A percentile compares a stretch with the other conserved stretches of the same genome.
phyloP scores from a whole-genome alignment of 2,329 filamentous ascomycete species.

The Blastomyces emzantsi region DNA sequence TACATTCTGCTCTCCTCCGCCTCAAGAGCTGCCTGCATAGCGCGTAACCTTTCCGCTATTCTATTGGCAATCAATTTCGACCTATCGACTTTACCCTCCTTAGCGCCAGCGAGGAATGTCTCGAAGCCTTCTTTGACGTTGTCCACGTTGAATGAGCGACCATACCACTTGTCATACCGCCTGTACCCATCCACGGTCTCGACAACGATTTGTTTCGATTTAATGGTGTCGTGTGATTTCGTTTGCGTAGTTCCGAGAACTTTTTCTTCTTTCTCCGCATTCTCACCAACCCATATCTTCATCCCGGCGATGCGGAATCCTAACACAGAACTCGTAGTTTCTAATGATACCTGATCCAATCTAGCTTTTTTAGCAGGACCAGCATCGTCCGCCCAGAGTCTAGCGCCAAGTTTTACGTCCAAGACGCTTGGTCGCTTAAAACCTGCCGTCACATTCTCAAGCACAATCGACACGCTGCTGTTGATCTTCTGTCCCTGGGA shows the following conservation, averaged over 20 bases:
- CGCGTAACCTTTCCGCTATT: constrained; percentile 34
- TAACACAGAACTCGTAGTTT: constrained; percentile 51
- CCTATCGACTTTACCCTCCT: constrained; percentile 33
- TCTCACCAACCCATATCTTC: constrained; percentile 46
- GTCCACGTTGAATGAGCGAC: constrained; percentile 47
- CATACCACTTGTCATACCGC: constrained; percentile 58
- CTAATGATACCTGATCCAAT: constrained; percentile 50
- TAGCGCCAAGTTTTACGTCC: constrained; percentile 81
- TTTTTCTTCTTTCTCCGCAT: constrained; percentile 25
- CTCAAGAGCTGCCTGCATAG: constrained; percentile 43
- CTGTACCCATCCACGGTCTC: constrained; percentile 44
- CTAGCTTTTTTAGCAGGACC: constrained; percentile 49
- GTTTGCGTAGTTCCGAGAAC: constrained; percentile 31
- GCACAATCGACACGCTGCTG: constrained; percentile 70
- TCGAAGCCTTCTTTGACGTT: constrained; percentile 51
- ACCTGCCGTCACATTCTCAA: constrained; percentile 73
- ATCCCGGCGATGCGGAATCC: constrained; percentile 59
- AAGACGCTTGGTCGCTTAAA: constrained; percentile 82
- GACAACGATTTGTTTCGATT: constrained; percentile 35
- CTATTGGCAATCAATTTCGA: constrained; percentile 37
- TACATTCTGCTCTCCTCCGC: constrained; percentile 58
- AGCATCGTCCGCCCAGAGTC: constrained; percentile 72
- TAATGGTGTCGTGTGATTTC: constrained; percentile 43
- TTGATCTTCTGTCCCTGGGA: constrained; percentile 56
- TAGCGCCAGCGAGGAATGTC: constrained; percentile 45